Evolutionary conservation across 805 yeast species (phyloP).

Genomic region (Teunomyces atbi): DNA sequence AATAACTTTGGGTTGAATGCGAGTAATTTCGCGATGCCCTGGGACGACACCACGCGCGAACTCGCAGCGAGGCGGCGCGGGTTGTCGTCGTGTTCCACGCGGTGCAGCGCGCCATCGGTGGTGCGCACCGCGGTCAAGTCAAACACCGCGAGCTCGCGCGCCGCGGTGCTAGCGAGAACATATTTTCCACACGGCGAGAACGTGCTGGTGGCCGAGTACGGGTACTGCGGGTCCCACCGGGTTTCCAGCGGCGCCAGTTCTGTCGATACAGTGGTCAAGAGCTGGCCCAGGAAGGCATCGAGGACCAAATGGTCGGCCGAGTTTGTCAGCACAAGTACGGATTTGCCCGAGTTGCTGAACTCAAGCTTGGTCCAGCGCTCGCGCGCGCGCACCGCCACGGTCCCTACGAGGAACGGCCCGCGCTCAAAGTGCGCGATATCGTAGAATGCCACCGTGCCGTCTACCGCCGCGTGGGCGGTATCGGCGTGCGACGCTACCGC

Average conservation of each 20-base stretch:
- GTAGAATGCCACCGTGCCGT: constrained; percentile 47
- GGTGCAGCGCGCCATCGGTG: constrained; percentile 18
- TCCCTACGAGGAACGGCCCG: constrained; percentile 46
- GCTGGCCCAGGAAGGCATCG: constrained; percentile 68
- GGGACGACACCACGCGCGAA: constrained; percentile 18
- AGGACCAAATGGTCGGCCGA: constrained; percentile 55
- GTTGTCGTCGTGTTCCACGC: constrained; percentile 16
- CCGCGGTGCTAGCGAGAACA: constrained; percentile 31
- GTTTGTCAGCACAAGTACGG: constrained; percentile 55
- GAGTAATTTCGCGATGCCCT: constrained; percentile 47
- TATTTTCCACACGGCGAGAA: constrained; percentile 43
- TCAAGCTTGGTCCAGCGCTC: constrained; percentile 63
- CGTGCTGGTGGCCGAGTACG: constrained; percentile 31
- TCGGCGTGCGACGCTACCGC: constrained; percentile 48
- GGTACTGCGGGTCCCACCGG: constrained; percentile 20
- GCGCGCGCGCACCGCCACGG: constrained; percentile 18
- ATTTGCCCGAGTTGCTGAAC: constrained; percentile 75
- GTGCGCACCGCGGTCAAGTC: constrained; percentile 26
- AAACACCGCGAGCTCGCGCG: constrained; percentile 25
- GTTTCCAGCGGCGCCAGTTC: constrained; percentile 13
- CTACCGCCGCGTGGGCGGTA: neutral
- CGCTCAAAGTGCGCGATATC: constrained; percentile 58
- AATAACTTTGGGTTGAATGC: constrained; percentile 62
- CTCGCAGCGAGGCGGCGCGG: constrained; percentile 22
- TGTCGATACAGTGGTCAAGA: constrained; percentile 27